Evolutionary conservation across 2,329 filamentous ascomycete genomes (phyloP), one percentile per base, ranked within the genome.

Genomic region (Dactylellina leptospora): DNA sequence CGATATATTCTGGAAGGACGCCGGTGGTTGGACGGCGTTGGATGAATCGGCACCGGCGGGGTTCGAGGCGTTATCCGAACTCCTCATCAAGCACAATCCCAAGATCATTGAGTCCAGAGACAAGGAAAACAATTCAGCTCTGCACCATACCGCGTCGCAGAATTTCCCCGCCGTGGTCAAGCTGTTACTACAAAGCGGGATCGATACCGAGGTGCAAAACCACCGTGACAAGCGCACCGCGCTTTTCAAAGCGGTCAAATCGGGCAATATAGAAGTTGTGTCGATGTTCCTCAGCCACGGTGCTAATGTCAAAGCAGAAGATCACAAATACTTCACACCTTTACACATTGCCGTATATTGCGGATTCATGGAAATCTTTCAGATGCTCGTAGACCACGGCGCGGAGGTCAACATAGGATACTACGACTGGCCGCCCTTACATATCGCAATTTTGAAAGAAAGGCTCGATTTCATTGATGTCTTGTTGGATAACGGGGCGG

Each of bases 271-370:
- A 3, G 50, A 54, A 36, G 30, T 54, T 54, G 30, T 54, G 3
- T 6, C 22, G 11, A n/a, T 16, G 1, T 36, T 54, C 13, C 16
- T 54, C 6, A 36, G 25, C 22, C 40, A 38, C 16, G 28, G 50
- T 22, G 20, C 27, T 4, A 23, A 23, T 4, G 18, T 54, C 6
- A 4, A 18, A 4, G 20, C 20, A 11, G 50, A 22, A 20, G 50
- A 54, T 9, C 13, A 10, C 4, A 23, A 25, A 11, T 28, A 30
- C 2, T 54, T 28, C 28, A 40, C 50, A 1, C 50, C 50, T 2
- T 9, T 54, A 23, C 50, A 54, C 16, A 33, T 54, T 38, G 50
- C 50, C 11, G 50, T 30, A 6, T 54, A 38, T 25, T 54, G 25
- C 20, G 50, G 50, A 2, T 20, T 36, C 11, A 18, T 54, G 13